These are phyloP conservation scores for Plasmopara viticola DNA, from an alignment of 352 stramenopile species.

Conservation along the genomic window DNA sequence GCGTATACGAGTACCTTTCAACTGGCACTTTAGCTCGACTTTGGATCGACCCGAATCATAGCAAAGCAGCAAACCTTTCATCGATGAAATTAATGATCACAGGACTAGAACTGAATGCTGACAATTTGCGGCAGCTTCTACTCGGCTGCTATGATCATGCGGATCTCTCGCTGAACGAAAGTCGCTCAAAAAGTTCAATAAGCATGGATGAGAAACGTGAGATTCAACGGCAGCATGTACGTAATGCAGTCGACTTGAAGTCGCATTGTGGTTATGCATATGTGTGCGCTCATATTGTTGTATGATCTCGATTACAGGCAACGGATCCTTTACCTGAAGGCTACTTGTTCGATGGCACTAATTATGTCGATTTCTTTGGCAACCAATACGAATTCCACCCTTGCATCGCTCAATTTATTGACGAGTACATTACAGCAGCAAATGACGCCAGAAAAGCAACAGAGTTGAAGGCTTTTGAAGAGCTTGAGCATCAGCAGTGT, in stretches of 20 bases:
- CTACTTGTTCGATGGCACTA: conserved; percentile 62
- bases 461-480: conserved; percentile 46
- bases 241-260: conserved; percentile 5
- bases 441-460: conserved; percentile 38
- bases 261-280: neutral
- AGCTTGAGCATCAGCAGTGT: conserved; percentile 31
- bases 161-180: conserved; percentile 29
- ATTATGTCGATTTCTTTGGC: conserved; percentile 72
- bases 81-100: conserved; percentile 46
- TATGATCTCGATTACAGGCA: conserved; percentile 17
- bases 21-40: conserved; percentile 43
- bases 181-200: conserved; percentile 37
- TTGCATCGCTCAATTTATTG: conserved; percentile 58
- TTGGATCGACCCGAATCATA: conserved; percentile 13
- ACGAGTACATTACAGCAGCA: conserved; percentile 39
- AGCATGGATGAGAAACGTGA: conserved; percentile 57
- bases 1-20: conserved; percentile 52
- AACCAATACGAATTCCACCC: conserved; percentile 71
- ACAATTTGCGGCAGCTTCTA: conserved; percentile 47
- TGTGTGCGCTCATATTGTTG: neutral
- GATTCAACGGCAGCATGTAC: conserved; percentile 63
- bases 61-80: neutral
- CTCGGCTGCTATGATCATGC: conserved; percentile 50
- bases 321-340: conserved; percentile 64
- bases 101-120: conserved; percentile 29